Evolutionary conservation across 768 basidiomycete species (phyloP).

Genomic region (Cystofilobasidium bisporidii): DNA sequence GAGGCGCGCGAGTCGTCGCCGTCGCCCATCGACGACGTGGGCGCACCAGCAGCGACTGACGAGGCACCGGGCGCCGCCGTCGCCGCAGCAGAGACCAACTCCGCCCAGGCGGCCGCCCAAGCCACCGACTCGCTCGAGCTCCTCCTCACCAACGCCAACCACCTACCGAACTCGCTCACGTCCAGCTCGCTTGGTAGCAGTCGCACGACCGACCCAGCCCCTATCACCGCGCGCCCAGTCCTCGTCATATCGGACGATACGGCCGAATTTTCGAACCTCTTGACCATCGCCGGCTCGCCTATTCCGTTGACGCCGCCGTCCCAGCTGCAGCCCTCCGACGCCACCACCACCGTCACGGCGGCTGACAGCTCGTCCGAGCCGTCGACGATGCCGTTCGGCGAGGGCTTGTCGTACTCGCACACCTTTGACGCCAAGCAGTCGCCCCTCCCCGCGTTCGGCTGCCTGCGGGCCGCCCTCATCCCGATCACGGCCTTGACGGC

Average conservation of each 20-base stretch:
- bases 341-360: no score
- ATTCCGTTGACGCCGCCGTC: neutral
- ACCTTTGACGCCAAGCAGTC: slow-evolving; percentile 1
- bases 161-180: neutral
- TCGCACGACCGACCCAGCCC: neutral
- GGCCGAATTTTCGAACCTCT: no score
- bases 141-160: neutral
- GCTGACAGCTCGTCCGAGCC: neutral
- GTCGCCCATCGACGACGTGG: neutral
- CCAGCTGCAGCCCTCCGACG: neutral
- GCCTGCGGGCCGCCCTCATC: neutral
- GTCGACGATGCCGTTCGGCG: no score
- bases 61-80: neutral
- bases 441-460: neutral
- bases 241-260: no score
- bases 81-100: neutral
- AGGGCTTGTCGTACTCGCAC: no score
- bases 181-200: neutral
- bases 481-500: neutral
- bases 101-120: neutral
- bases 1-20: neutral
- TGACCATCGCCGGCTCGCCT: neutral
- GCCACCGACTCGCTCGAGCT: neutral
- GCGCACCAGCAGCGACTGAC: no score
- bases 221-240: no score